Base-by-base conservation (phyloP, 495 filamentous ascomycete genomes). In the Annulohypoxylon nitens region DNA sequence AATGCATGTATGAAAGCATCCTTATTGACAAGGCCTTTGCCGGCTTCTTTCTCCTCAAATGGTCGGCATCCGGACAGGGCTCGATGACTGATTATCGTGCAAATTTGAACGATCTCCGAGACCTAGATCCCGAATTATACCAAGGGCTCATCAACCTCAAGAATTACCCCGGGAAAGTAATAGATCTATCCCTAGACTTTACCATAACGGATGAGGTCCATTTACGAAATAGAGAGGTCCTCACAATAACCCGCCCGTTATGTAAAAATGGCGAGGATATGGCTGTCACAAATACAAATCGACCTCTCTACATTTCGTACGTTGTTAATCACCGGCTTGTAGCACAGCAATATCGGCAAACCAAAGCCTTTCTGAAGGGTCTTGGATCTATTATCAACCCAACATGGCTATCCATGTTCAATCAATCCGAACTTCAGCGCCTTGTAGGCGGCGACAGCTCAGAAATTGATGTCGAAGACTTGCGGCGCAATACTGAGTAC, bases 1-100 rank as follows among this genome's bases (percentile, higher is more conserved):
- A 99, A 79, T 99, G 96, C 81, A 86, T 99, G 61, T 99, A 99
- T 74, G 96, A 99, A 82, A 95, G 95, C 1, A 98, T 99, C 55
- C 86, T 99, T 10, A 91, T 98, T 61, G 95, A 99, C 78, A 92
- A 98, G 73, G 86, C 88, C 65, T 99, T 99, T 81, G 96, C 95
- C 2, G 90, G 93, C 2, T 98, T 98, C 81, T 99, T 99, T 84
- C 88, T 99, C 5, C 87, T 97, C 41, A 97, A 97, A 76, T 99
- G 96, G 96, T 88, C 93, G 9, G 84, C 95, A 48, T 91, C 91
- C 16, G 91, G 91, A 43, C 76, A 80, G 58, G 76, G 81, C 8
- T 76, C 78, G 9, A 90, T 93, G 70, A 90, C 89, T 18, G 90
- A 89, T 2, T 96, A 97, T 77, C 90, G 93, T 50, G 92, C 93